Conservation (phyloP, 1,284 basidiomycete genomes). For the Naganishia liquefaciens region DNA sequence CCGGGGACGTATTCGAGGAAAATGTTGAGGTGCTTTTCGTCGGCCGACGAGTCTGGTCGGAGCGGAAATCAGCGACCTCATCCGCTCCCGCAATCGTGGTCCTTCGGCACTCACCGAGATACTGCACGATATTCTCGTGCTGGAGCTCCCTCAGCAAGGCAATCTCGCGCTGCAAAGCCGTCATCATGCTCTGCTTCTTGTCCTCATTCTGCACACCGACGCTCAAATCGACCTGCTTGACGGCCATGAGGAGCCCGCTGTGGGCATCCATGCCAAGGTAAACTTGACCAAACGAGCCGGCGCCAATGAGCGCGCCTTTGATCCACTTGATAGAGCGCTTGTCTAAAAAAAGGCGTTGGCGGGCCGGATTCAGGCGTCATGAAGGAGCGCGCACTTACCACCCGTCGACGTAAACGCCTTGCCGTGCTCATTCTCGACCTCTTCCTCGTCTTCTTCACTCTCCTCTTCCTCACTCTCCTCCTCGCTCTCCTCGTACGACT, state of each 20-base stretch:
- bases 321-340: constrained; percentile 90
- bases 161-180: constrained; percentile 92
- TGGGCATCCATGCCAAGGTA: constrained; percentile 97
- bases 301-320: constrained; percentile 95
- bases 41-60: constrained; percentile 83
- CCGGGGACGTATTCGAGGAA: constrained; percentile 99
- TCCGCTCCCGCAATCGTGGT: too few relatives aligned
- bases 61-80: background rate
- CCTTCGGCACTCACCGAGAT: constrained; percentile 68
- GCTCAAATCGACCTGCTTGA: constrained; percentile 97
- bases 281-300: constrained; percentile 92
- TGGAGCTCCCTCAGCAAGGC: constrained; percentile 92
- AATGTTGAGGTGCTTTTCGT: constrained; percentile 89
- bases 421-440: constrained; percentile 55
- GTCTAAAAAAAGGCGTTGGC: constrained; percentile 43
- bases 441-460: constrained; percentile 51
- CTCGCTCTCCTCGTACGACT: constrained; percentile 37
- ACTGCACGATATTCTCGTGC: constrained; percentile 97
- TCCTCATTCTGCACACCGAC: constrained; percentile 86
- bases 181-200: constrained; percentile 91
- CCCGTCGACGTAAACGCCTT: constrained; percentile 64
- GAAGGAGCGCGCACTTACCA: constrained; percentile 60
- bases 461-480: constrained; percentile 40
- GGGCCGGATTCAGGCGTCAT: too few relatives aligned
- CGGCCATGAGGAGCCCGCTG: constrained; percentile 93